Base-by-base conservation (phyloP, 257 asterid genomes). In the Jacaranda copaia region DNA sequence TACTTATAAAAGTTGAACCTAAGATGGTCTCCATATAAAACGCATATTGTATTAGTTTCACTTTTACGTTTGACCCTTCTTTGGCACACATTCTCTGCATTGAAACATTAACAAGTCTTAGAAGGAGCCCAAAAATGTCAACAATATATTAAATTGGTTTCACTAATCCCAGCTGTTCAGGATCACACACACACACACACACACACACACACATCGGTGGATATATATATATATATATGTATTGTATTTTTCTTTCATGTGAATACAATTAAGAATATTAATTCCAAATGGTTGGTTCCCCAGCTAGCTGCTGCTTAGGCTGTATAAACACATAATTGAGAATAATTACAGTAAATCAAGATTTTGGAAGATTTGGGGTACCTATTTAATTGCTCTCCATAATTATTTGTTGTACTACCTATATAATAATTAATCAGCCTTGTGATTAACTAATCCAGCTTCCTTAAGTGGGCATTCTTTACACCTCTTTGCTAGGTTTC, bases 311-410 rank as follows among this genome's bases (percentile, higher is more conserved):
- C 6, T 42, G 61, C 46, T 15, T 13, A 61, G 68, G 43, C 68
- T 49, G 74, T 25, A 51, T 6, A 32, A 15, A 35, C 49, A 35
- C 38, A 52, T 70, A 51, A 70, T 72, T 72, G 38, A 16, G 52
- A 72, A 57, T 42, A 57, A 66, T 20, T 53, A 56, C 16, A 66
- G 45, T 52, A 68, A 61, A 19, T 49, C 70, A 70, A 70, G 81
- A 77, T 77, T 77, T 77, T 42, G 46, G 58, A 70, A 77, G 68
- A 68, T 67, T 5, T 61, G 45, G 45, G 51, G 8, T 48, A 61
- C 8, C 77, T 14, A 49, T 58, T 75, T 65, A n/a, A 12, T 42
- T 13, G 19, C 35, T 4, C 18, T 25, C 32, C 32, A 25, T 25
- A 25, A 25, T 73, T 12, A 16, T 11, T 63, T 38, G 19, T 39